Conservation (phyloP, 768 basidiomycete species). For the Pleurotus tuber-regium region DNA sequence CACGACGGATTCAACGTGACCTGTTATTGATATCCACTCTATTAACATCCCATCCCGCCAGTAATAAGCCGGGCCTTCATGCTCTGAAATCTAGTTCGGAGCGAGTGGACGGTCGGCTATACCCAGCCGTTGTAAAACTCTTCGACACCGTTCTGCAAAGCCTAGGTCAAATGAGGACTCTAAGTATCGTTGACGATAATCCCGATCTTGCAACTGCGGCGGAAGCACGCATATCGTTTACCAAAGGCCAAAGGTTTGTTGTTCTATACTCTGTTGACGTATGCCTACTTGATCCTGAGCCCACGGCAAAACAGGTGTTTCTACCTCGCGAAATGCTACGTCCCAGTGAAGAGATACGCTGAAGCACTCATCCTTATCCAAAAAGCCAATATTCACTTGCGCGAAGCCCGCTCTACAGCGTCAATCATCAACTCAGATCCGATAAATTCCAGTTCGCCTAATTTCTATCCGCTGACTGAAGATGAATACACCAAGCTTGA, state of each 20-base stretch:
- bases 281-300: not conserved
- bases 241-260: slow-evolving; percentile 68
- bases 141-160: slow-evolving; percentile 86
- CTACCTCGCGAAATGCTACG: slow-evolving; percentile 76
- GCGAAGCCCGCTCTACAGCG: slow-evolving; percentile 61
- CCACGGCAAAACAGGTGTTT: slow-evolving; percentile 47
- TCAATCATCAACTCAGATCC: slow-evolving; percentile 43
- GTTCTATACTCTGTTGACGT: slow-evolving; percentile 2
- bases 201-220: slow-evolving; percentile 78
- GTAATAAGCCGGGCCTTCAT: slow-evolving; percentile 17
- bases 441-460: slow-evolving; percentile 37
- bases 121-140: slow-evolving; percentile 84
- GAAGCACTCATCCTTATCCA: slow-evolving; percentile 72
- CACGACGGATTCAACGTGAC: slow-evolving; percentile 87
- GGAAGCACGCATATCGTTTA: slow-evolving; percentile 72
- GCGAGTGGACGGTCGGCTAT: slow-evolving; percentile 69
- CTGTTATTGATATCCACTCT: slow-evolving; percentile 72
- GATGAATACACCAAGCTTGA: slow-evolving; percentile 53
- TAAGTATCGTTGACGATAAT: slow-evolving; percentile 86
- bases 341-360: slow-evolving; percentile 64
- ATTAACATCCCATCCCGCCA: slow-evolving; percentile 40
- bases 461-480: slow-evolving; percentile 54
- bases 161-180: slow-evolving; percentile 76
- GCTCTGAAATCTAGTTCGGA: slow-evolving; percentile 22
- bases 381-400: slow-evolving; percentile 68